These are phyloP conservation scores for Solanum chacoense DNA, from an alignment of 305 asterid species.

Conservation along the genomic window DNA sequence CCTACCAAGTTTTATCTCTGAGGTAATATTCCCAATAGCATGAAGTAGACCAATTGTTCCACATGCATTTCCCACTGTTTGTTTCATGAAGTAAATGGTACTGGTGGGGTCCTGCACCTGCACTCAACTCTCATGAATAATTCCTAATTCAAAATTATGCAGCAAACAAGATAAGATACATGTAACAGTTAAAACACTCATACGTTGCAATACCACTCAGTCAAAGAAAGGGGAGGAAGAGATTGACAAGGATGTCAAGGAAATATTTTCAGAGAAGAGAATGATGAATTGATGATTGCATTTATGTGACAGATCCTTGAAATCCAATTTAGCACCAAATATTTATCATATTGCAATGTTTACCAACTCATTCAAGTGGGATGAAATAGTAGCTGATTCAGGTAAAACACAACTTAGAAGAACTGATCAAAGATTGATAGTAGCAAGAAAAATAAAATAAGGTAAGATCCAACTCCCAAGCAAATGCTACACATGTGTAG, in stretches of 20 bases:
- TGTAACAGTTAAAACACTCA: neutral
- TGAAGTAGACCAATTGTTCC: conserved; percentile 94
- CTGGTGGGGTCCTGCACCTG: conserved; percentile 40
- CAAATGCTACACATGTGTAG: neutral
- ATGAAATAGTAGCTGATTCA: neutral
- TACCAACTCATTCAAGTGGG: neutral
- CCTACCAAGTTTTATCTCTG: conserved; percentile 80
- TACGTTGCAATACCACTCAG: neutral
- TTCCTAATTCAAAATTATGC: neutral
- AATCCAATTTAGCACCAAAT: neutral
- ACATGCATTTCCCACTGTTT: conserved; percentile 97
- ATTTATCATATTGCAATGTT: neutral
- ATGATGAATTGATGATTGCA: neutral
- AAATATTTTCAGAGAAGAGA: neutral
- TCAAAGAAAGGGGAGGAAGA: neutral
- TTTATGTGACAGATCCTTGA: neutral
- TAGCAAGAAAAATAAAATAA: neutral
- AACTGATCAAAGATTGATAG: neutral
- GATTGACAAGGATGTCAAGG: neutral
- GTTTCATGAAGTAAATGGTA: conserved; percentile 87
- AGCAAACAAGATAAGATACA: neutral
- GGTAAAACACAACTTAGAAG: neutral
- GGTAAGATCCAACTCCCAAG: neutral
- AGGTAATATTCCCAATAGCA: conserved; percentile 81
- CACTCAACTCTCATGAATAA: conserved; percentile 6